phyloP scores from a whole-genome alignment of 2,329 filamentous ascomycete species.

The Sporothrix schenckii region DNA sequence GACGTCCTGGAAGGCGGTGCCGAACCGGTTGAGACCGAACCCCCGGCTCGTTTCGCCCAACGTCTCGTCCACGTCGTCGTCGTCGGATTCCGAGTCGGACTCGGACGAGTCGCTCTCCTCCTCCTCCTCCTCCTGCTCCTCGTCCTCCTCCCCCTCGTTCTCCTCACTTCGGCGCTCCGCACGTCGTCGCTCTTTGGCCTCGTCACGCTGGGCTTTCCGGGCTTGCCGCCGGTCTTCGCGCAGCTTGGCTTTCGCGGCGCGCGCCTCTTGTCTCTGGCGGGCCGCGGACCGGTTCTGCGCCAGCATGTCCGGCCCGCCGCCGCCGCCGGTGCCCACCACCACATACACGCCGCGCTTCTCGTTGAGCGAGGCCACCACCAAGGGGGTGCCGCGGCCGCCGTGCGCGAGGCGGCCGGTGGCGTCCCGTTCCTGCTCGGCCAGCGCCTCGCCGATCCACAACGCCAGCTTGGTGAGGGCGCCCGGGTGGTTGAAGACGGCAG shows the following conservation, averaged over 20 bases:
- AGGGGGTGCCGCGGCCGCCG: conserved; percentile 74
- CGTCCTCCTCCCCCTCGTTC: not conserved
- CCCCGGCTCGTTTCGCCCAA: conserved; percentile 51
- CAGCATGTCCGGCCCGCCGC: conserved; percentile 74
- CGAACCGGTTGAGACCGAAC: conserved; percentile 85
- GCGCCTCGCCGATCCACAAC: conserved; percentile 90
- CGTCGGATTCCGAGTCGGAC: conserved; percentile 42
- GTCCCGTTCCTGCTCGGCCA: conserved; percentile 85
- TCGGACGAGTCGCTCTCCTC: conserved; percentile 44
- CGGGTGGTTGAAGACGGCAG: conserved; percentile 87
- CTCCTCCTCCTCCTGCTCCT: conserved; percentile 17
- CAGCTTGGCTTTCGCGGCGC: conserved; percentile 64
- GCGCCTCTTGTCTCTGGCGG: conserved; percentile 65
- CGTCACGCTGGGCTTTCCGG: conserved; percentile 62
- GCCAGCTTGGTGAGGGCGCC: conserved; percentile 91
- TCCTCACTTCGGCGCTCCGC: conserved; percentile 44
- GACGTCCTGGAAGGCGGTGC: conserved; percentile 93
- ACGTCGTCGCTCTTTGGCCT: conserved; percentile 62
- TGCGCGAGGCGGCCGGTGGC: conserved; percentile 67
- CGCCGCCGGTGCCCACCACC: conserved; percentile 89
- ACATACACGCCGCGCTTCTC: conserved; percentile 86
- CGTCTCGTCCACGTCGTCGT: conserved; percentile 49
- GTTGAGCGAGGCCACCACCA: conserved; percentile 88
- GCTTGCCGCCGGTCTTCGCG: conserved; percentile 61
- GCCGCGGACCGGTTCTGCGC: conserved; percentile 64